Evolutionary conservation across 225 moss, liverwort and hornwort genomes (phyloP), one percentile per base, ranked within the genome.

Genomic region (Physcomitrellopsis africana): DNA sequence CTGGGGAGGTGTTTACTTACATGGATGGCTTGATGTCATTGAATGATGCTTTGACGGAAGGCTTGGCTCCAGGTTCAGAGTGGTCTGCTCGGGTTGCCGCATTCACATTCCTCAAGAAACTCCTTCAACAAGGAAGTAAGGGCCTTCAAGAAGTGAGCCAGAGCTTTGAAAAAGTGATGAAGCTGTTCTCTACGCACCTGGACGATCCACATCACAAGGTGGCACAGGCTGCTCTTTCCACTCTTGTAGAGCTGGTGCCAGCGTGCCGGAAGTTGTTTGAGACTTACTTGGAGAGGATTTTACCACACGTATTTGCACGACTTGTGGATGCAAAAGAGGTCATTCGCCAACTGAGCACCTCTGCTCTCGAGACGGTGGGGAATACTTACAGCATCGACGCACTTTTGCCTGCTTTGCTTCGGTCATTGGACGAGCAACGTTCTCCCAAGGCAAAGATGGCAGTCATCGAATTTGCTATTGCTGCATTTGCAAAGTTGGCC

Each of bases 121-220:
- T 93, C 17, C 78, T 99, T 20, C 93, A 90, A 22, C 95, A 99
- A 87, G 99, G 99, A 66, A 66, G 86, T 12, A 99, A 93, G 77
- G 95, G 99, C 19, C 63, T 90, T 69, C 99, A 99, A 85, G 99
- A 99, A 66, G 91, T 99, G 43, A 82, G 79, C 22, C 99, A 99
- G 37, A 93, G 81, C 79, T 95, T 99, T 77, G 93, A 83, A 18
- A 77, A 81, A 68, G 99, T 95, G 14, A 99, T 99, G 99, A 92
- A 89, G 29, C 88, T 99, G 3, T 99, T 99, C 60, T 93, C 95
- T 63, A 95, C 91, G 58, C 99, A 99, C 82, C 77, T 99, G 56
- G 99, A 99, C 83, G 99, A 99, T 74, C 99, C 99, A 10, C 99
- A 99, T 82, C 99, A 99, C 65, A 99, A 99, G 84, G 99, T 99